Evolutionary conservation across 2,329 filamentous ascomycete species (phyloP), one percentile per base, ranked within the genome.

Genomic region (Aspergillus hortae): DNA sequence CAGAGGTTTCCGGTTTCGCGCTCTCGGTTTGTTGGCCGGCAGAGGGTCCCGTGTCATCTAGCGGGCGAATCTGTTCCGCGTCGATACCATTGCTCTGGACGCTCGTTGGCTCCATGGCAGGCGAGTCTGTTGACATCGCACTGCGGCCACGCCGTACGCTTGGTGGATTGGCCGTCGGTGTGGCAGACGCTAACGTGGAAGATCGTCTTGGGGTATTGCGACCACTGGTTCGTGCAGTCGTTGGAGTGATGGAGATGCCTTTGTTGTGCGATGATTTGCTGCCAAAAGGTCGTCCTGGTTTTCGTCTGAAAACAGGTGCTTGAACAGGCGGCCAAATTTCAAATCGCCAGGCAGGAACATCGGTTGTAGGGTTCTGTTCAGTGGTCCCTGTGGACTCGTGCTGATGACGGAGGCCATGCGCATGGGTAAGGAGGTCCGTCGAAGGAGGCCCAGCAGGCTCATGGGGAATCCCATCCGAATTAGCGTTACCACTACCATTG

Each of bases 301-400:
- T 69, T 46, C 66, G 62, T 57, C 71, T 72, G 11, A 62, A 54
- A 5, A 65, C 55, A 10, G 69, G 67, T 4, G 65, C 61, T 56
- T 72, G 72, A 17, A 74, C 63, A 4, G 72, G 72, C 14, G 72
- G 72, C 54, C 67, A 74, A n/a, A 75, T 66, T 47, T 74, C 72
- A 30, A 74, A 75, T 49, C 72, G 63, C 53, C 70, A 71, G 4
- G 72, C 70, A 6, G 72, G 72, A 35, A 75, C 73, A 14, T 65
- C 65, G 5, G 61, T 65, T 9, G 66, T 64, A 36, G 70, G 67
- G 27, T 71, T 65, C 2, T 59, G 44, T 10, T 60, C 47, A 2
- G 53, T 25, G n/a, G 56, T 47, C 6, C 51, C 38, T 32, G 56
- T 59, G 1, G 59, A 47, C 6, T 51, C 56, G 15, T 54, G 44